Evolutionary conservation across 1,139 yeast species (phyloP).

Genomic region (Geotrichum histeridarum): DNA sequence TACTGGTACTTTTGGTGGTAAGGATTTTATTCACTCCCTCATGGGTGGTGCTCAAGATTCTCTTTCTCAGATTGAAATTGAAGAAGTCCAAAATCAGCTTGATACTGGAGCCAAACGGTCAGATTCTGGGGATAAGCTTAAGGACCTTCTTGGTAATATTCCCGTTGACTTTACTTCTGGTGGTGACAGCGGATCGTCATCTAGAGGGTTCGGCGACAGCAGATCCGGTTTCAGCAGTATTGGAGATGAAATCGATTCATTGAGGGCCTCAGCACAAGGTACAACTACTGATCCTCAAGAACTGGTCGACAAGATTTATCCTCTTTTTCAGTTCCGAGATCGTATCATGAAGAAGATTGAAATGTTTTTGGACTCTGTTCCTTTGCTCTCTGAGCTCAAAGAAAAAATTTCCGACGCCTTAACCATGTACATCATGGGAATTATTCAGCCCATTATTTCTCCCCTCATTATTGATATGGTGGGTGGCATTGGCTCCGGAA

Average conservation of each 20-base stretch:
- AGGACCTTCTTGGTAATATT: slow-evolving; percentile 16
- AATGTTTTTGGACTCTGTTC: slow-evolving; percentile 24
- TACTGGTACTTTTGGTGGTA: slow-evolving; percentile 32
- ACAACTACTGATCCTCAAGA: slow-evolving; percentile 18
- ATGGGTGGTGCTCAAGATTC: slow-evolving; percentile 31
- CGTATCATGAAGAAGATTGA: slow-evolving; percentile 25
- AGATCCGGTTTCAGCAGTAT: slow-evolving; percentile 1
- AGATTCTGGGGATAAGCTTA: slow-evolving; percentile 14
- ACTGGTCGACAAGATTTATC: slow-evolving; percentile 22
- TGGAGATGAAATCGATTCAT: slow-evolving; percentile 16
- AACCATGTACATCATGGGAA: slow-evolving; percentile 26
- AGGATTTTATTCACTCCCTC: slow-evolving; percentile 29
- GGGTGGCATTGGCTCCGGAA: slow-evolving; percentile 24
- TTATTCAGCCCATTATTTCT: slow-evolving; percentile 27
- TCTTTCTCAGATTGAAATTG: slow-evolving; percentile 25
- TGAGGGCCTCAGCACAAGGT: slow-evolving; percentile 13
- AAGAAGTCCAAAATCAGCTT: slow-evolving; percentile 22
- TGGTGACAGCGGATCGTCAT: background rate
- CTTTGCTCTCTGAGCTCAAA: slow-evolving; percentile 24
- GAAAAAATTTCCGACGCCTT: slow-evolving; percentile 28
- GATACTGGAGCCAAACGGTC: slow-evolving; percentile 9
- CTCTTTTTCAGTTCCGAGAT: slow-evolving; percentile 27
- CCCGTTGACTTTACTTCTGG: slow-evolving; percentile 18
- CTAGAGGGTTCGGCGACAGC: slow-evolving; percentile 11
- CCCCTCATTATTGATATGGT: slow-evolving; percentile 26